Evolutionary conservation across 1,284 basidiomycete species (phyloP), one percentile per base, ranked within the genome.

Genomic region (Ceratobasidium sp.): DNA sequence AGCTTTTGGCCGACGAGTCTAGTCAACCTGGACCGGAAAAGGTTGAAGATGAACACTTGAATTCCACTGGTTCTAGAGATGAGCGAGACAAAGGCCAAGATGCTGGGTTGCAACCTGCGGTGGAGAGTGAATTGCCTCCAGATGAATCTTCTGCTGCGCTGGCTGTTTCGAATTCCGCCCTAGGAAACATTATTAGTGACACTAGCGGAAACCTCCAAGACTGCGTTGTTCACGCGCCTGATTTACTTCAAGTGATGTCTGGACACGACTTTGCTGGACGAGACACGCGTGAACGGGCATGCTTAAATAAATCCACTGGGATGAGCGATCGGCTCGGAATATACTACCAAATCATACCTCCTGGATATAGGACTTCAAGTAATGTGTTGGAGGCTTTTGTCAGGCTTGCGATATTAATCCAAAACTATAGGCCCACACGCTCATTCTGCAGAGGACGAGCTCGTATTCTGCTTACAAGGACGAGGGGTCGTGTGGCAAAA

Each of bases 401-500:
- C 8, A 1, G 41, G 41, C 38, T 62, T 12, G 33, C 18, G 18
- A 46, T 8, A 35, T 16, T 74, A 27, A 64, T 50, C 7, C 16
- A 27, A 1, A 14, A 8, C 38, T 3, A 41, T 33, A 79, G 78
- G 60, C 7, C 78, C 78, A 20, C 68, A 78, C 33, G 78, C 78
- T 30, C 77, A 79, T 64, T 79, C 75, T 23, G 57, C 48, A 33
- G 64, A 74, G 68, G 79, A 80, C 44, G 78, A 67, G 52, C 65
- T 81, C 18, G 77, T 79, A 4, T 81, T 79, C 46, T 81, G 80
- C 48, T 55, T 81, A 30, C 77, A 79, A 8, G 81, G 81, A n/a
- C 62, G 62, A 30, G 81, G 81, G 6, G 55, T 81, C 12, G 54
- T 81, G 20, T 81, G 81, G 81, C 81, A 81, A 62, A 81, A 81